phyloP scores from a whole-genome alignment of 2,329 filamentous ascomycete species.

The Hymenoscyphus repandus region DNA sequence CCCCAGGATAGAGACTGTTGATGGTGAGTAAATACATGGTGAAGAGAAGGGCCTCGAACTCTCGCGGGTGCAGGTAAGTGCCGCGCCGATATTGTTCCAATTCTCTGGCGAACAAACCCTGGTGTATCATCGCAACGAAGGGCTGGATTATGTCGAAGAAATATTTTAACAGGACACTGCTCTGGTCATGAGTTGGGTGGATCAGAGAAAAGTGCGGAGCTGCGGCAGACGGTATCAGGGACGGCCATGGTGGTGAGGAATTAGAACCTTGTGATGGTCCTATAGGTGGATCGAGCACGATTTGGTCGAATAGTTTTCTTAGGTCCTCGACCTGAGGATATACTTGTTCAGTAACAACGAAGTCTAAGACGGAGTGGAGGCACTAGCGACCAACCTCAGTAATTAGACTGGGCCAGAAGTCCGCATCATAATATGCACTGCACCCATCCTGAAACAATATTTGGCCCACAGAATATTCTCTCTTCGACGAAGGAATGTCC shows the following conservation, averaged over 20 bases:
- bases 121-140: constrained; percentile 61
- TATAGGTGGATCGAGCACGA: no score
- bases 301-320: constrained; percentile 13
- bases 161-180: constrained; percentile 59
- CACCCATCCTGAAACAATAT: constrained; percentile 20
- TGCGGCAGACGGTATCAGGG: constrained; percentile 4
- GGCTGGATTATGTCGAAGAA: constrained; percentile 67
- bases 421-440: constrained; percentile 17
- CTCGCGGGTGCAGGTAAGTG: constrained; percentile 30
- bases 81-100: constrained; percentile 55
- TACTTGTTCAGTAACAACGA: not conserved
- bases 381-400: constrained; percentile 12
- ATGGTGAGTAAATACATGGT: constrained; percentile 55
- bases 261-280: not conserved
- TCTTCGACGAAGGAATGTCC: not conserved
- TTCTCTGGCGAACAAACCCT: constrained; percentile 54
- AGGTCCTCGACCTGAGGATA: constrained; percentile 17
- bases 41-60: constrained; percentile 65
- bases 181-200: constrained; percentile 18
- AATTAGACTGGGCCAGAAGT: constrained; percentile 20
- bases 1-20: constrained; percentile 50
- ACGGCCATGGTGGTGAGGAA: constrained; percentile 11
- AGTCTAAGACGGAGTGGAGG: not conserved
- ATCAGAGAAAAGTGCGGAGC: not conserved
- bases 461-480: constrained; percentile 12